Evolutionary conservation across 371 early-diverging fungal genomes (phyloP), one percentile per base, ranked within the genome.

Genomic region (Mortierella sp.): DNA sequence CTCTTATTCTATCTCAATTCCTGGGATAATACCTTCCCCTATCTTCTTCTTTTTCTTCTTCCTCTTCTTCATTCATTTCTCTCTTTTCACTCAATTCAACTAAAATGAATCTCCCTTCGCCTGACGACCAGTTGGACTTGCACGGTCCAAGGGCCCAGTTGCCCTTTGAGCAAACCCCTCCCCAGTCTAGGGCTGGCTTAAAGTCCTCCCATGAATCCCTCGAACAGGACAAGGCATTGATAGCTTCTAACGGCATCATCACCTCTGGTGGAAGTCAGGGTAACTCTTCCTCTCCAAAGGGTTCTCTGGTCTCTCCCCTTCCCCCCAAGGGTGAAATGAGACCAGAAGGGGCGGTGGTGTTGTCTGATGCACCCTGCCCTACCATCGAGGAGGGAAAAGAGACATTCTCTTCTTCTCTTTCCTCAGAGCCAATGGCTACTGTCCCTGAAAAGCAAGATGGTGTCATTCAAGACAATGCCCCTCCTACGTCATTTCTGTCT

Each of bases 41-140:
- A 40, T 42, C 29, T 53, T 28, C 23, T 28, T 26, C 28, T 1
- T 26, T 10, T 26, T 26, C 28, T 7, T 26, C 4, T 26, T 26
- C 6, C 13, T 6, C 9, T 22, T 17, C 9, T 53, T 53, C 53
- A 22, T 28, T 51, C 22, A 51, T 51, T 12, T 15, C 7, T 7
- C n/a, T 34, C 19, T 57, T 57, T 7, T 17, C 17, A 17, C 17
- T 51, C 22, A 6, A 17, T 5, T 17, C 28, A 19, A 5, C 59
- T 19, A 23, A 59, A 15, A 72, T 79, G 79, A 79, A 79, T 63
- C 55, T 79, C 68, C 79, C 79, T n/a, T 79, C 74, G 26, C 79
- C 79, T 34, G 79, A 79, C 63, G 74, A 79, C 61, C 79, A 73
- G 64, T 69, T 78, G 57, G 79, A 78, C 70, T 56, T 78, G 59